Base-by-base conservation (phyloP, 345 rosid species). In the Eucalyptus curtisii region DNA sequence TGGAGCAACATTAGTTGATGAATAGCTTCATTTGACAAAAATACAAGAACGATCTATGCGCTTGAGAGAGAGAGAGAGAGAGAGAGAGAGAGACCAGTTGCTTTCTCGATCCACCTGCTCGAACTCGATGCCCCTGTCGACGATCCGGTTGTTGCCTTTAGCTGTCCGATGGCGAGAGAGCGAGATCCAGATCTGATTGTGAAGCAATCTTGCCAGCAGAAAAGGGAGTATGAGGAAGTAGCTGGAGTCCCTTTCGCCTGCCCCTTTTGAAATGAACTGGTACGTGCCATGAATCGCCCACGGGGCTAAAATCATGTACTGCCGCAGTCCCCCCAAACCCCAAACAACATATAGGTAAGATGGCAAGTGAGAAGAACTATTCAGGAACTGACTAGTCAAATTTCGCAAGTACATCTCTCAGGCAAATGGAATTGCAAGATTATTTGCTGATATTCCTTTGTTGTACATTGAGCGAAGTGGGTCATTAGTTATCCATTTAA, bases 91-190 rank as follows among this genome's bases (percentile, higher is more conserved):
- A 11, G 14, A 95, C 96, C 97, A 95, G 6, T 92, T 92, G 55
- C 90, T 91, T 90, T 95, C 98, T 76, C 98, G 87, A 79, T 94
- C 95, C 22, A 95, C 93, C 90, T 95, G 98, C 16, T 93, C 92
- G 92, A 94, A 95, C 86, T 95, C 96, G 49, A 95, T 93, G 87
- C 89, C 87, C 88, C 92, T 93, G 81, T 95, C 91, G 57, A 95
- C 86, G 44, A 95, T 93, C 88, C 93, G 90, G 14, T 90, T 93
- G 31, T 86, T 88, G 81, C 96, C 96, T 84, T 91, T 94, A 13
- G 95, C 95, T 5, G 92, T 95, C n/a, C 80, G 87, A 86, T 93
- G 86, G 22, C 96, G 96, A 30, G 94, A 91, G 16, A 92, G 30
- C 17, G 91, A 88, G 44, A 95, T 93, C 96, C 96, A 95, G 4